Evolutionary conservation across 169 alveolate genomes (phyloP).

Genomic region (Plasmodium fragile): DNA sequence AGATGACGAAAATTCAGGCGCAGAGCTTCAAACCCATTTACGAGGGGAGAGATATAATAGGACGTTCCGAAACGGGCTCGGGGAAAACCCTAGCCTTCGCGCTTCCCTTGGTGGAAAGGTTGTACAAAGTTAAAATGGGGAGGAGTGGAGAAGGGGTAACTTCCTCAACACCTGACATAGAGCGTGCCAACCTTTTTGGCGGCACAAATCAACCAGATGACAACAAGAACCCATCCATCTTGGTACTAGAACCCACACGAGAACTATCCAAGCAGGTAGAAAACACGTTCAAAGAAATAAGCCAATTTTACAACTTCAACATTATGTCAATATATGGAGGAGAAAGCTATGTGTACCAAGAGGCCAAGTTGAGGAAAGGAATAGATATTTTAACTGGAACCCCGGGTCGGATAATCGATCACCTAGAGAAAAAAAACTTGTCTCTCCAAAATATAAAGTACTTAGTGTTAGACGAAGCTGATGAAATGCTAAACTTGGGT

Average conservation of each 20-base stretch:
- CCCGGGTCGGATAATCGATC: conserved; percentile 98
- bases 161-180: background rate
- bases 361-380: conserved; percentile 92
- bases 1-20: conserved; percentile 66
- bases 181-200: background rate
- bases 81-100: conserved; percentile 94
- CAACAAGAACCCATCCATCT: conserved; percentile 79
- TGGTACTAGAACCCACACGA: conserved; percentile 92
- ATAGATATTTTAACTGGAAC: conserved; percentile 96
- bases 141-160: background rate
- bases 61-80: conserved; percentile 93
- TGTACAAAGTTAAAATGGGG: conserved; percentile 17
- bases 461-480: conserved; percentile 98
- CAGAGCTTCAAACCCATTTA: conserved; percentile 77
- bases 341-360: conserved; percentile 90
- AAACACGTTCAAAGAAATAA: conserved; percentile 80
- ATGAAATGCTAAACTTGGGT: conserved; percentile 98
- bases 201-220: background rate
- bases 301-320: conserved; percentile 81
- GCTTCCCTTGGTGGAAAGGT: conserved; percentile 88
- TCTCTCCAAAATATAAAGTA: conserved; percentile 86
- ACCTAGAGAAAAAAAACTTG: conserved; percentile 92
- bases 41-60: conserved; percentile 95
- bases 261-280: conserved; percentile 91
- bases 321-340: conserved; percentile 92